These are phyloP conservation scores for Dactylonectria estremocensis DNA, from an alignment of 2,329 filamentous ascomycete genomes.

Conservation along the genomic window DNA sequence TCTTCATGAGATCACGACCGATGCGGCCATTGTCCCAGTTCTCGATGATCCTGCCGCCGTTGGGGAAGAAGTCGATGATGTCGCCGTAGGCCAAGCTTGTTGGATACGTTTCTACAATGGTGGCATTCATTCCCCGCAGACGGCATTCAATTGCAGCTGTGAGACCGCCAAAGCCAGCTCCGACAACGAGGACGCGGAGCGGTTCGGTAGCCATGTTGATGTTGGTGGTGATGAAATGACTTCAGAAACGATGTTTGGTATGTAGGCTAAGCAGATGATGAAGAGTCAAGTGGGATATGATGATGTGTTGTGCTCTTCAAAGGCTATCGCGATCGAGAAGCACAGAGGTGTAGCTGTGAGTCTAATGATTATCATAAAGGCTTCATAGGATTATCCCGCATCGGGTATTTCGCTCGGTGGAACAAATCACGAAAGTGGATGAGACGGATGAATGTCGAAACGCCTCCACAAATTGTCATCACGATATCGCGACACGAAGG, in stretches of 20 bases:
- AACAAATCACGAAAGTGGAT: background rate
- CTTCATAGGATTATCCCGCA: background rate
- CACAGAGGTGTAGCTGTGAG: background rate
- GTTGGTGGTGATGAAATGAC: background rate
- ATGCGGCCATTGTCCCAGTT: slow-evolving; percentile 9
- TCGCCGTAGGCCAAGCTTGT: slow-evolving; percentile 11
- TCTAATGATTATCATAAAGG: background rate
- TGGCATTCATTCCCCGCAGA: slow-evolving; percentile 67
- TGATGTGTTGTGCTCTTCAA: background rate
- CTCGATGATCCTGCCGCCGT: slow-evolving; percentile 8
- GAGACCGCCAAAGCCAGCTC: slow-evolving; percentile 70
- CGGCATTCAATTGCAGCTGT: slow-evolving; percentile 73
- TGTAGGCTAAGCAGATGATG: background rate
- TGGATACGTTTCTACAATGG: slow-evolving; percentile 62
- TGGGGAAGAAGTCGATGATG: slow-evolving; percentile 32
- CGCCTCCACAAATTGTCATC: background rate
- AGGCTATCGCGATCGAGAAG: background rate
- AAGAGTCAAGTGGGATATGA: background rate
- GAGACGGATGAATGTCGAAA: background rate
- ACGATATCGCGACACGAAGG: background rate
- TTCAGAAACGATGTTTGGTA: background rate
- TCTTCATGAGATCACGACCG: background rate
- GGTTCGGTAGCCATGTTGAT: background rate
- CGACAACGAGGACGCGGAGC: slow-evolving; percentile 12
- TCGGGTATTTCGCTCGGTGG: background rate